These are phyloP conservation scores for Echites panduratus DNA, from an alignment of 257 asterid species.

Conservation along the genomic window DNA sequence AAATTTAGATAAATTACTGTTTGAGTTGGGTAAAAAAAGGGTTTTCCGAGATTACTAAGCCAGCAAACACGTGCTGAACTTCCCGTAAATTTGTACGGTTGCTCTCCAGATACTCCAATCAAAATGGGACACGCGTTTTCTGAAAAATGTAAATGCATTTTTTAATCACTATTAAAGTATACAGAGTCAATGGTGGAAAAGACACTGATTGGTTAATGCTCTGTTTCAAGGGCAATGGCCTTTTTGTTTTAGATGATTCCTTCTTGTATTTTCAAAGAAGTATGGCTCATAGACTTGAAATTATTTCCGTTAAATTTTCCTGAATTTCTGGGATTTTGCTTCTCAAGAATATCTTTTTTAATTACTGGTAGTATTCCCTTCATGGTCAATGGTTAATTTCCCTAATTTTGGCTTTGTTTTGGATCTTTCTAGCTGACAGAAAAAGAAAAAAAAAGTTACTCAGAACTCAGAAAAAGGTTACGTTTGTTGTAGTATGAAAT, in stretches of 20 bases:
- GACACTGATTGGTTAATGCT: slow-evolving; percentile 7
- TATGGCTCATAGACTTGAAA: neutral
- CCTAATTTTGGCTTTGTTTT: neutral
- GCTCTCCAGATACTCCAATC: neutral
- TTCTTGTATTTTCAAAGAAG: slow-evolving; percentile 14
- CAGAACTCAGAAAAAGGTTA: neutral
- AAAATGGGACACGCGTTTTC: neutral
- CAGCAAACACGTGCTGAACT: slow-evolving; percentile 22
- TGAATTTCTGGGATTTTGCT: slow-evolving; percentile 24
- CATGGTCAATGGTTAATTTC: slow-evolving; percentile 8
- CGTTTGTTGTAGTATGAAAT: neutral
- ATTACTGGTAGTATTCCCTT: neutral
- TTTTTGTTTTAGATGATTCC: too few species aligned
- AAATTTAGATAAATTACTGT: too few species aligned
- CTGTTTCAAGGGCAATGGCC: neutral
- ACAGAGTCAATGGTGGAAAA: neutral
- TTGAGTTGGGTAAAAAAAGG: neutral
- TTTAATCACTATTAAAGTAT: neutral
- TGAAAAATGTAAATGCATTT: neutral
- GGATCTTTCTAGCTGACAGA: neutral
- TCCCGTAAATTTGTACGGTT: neutral
- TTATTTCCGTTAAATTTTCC: slow-evolving; percentile 23
- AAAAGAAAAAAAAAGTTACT: too few species aligned
- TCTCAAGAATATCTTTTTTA: neutral
- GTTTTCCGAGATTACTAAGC: neutral